A percentile compares a stretch with the other conserved stretches of the same genome.
Evolutionary conservation across 495 filamentous ascomycete species (phyloP).

Genomic region (Penicillium pancosmium): DNA sequence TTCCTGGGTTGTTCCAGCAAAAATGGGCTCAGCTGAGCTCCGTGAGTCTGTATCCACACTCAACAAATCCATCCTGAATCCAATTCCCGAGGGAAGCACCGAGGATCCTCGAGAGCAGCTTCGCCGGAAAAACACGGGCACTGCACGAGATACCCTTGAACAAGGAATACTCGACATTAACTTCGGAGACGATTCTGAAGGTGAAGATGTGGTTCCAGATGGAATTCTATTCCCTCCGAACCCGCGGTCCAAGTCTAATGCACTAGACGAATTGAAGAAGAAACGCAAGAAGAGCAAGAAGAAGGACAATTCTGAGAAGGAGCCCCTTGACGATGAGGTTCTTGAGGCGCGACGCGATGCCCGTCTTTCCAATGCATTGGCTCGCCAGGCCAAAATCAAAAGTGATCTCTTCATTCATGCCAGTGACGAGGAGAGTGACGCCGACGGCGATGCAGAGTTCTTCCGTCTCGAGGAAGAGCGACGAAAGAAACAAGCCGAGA

Average conservation of each 20-base stretch:
- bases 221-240: constrained; percentile 73
- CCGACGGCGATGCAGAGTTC: constrained; percentile 66
- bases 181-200: constrained; percentile 67
- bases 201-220: constrained; percentile 56
- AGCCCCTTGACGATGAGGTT: constrained; percentile 52
- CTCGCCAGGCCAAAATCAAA: constrained; percentile 77
- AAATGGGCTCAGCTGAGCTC: constrained; percentile 62
- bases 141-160: constrained; percentile 41
- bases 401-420: constrained; percentile 77
- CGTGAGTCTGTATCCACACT: constrained; percentile 64
- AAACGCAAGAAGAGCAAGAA: constrained; percentile 52
- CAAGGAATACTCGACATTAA: constrained; percentile 39
- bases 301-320: constrained; percentile 34
- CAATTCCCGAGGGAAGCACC: constrained; percentile 68
- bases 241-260: constrained; percentile 46
- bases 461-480: constrained; percentile 68
- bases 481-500: constrained; percentile 51
- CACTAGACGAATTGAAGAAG: constrained; percentile 53
- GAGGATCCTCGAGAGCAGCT: constrained; percentile 75
- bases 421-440: constrained; percentile 79
- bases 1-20: constrained; percentile 77
- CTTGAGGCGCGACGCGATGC: constrained; percentile 55
- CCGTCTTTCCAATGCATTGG: constrained; percentile 59
- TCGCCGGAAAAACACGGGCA: constrained; percentile 62
- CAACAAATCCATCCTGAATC: constrained; percentile 70